These are phyloP conservation scores for Naganishia albida DNA, from an alignment of 1,284 basidiomycete species.

Conservation along the genomic window DNA sequence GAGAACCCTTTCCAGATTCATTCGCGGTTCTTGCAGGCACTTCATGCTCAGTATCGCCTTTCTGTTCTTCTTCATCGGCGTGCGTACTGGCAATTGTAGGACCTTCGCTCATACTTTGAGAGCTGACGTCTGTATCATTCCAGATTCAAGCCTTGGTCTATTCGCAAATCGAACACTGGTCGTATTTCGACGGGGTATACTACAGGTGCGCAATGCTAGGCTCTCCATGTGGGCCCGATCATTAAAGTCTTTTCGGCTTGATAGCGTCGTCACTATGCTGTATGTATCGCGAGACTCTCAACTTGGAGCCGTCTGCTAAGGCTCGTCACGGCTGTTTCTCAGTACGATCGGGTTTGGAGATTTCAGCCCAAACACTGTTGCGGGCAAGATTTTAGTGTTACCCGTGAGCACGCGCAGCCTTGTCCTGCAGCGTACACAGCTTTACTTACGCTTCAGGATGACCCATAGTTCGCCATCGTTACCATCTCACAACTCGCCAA, in stretches of 20 bases:
- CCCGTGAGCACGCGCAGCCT: constrained; percentile 30
- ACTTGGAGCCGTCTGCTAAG: neutral
- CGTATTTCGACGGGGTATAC: constrained; percentile 49
- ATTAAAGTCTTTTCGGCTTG: too few relatives aligned
- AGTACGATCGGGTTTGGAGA: constrained; percentile 54
- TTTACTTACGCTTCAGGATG: neutral
- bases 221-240: too few relatives aligned
- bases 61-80: constrained; percentile 50
- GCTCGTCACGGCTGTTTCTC: neutral
- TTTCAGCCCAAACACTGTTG: constrained; percentile 40
- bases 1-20: neutral
- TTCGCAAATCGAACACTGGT: constrained; percentile 48
- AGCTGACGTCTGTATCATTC: neutral
- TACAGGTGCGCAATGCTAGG: constrained; percentile 29
- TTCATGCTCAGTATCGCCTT: constrained; percentile 55
- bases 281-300: constrained; percentile 4
- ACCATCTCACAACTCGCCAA: constrained; percentile 54
- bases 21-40: constrained; percentile 35
- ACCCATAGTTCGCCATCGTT: constrained; percentile 47
- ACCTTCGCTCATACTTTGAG: neutral
- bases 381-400: constrained; percentile 53
- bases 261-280: constrained; percentile 36
- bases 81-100: neutral
- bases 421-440: neutral
- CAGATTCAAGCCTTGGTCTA: constrained; percentile 47